Conservation (phyloP, 768 basidiomycete genomes). For the Tephrocybe sp. region DNA sequence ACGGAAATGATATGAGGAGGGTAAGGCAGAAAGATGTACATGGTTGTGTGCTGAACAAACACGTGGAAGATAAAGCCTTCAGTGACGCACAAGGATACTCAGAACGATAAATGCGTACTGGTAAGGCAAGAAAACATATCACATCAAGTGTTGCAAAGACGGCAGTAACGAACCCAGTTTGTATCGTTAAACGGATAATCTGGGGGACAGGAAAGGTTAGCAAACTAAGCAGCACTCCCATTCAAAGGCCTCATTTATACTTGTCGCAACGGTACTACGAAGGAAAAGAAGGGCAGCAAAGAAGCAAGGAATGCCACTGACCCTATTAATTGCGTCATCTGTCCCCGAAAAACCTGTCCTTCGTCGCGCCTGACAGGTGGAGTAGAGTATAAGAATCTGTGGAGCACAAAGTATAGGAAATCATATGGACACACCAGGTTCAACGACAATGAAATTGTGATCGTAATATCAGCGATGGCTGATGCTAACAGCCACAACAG, state of each 20-base stretch:
- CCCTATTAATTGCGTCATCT: slow-evolving; percentile 35
- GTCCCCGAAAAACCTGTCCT: slow-evolving; percentile 41
- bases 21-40: slow-evolving; percentile 19
- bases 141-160: slow-evolving; percentile 41
- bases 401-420: neutral
- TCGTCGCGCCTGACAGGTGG: slow-evolving; percentile 17
- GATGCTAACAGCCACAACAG: slow-evolving; percentile 44
- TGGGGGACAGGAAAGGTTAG: neutral
- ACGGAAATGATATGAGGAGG: neutral
- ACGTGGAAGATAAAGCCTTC: neutral
- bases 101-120: slow-evolving; percentile 21
- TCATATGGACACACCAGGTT: slow-evolving; percentile 28
- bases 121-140: slow-evolving; percentile 38
- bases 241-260: neutral
- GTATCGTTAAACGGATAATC: slow-evolving; percentile 31
- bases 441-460: slow-evolving; percentile 35
- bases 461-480: slow-evolving; percentile 37
- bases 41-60: slow-evolving; percentile 19
- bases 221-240: neutral
- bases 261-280: neutral
- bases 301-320: slow-evolving; percentile 25
- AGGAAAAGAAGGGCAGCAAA: slow-evolving; percentile 22
- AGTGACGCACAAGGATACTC: neutral
- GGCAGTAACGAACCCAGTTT: slow-evolving; percentile 36
- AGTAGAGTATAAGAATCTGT: neutral